phyloP scores from a whole-genome alignment of 2,329 filamentous ascomycete species.

The Microdochium nivale region DNA sequence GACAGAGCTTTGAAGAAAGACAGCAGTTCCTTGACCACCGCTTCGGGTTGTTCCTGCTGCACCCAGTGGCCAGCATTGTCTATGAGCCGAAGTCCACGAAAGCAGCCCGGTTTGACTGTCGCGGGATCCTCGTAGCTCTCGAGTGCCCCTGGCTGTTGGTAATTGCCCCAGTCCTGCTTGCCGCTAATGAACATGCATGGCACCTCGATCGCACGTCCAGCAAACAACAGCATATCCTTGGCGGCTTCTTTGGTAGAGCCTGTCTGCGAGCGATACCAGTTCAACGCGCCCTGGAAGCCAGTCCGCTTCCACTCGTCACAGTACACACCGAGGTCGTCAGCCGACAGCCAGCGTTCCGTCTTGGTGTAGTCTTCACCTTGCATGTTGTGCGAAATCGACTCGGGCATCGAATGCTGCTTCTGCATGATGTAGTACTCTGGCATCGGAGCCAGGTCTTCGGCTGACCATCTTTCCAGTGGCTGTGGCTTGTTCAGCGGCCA shows the following conservation, averaged over 20 bases:
- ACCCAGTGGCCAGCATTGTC: slow-evolving; percentile 62
- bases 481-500: slow-evolving; percentile 47
- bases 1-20: slow-evolving; percentile 14
- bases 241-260: slow-evolving; percentile 30
- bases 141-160: slow-evolving; percentile 56
- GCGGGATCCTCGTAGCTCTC: slow-evolving; percentile 41
- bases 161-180: slow-evolving; percentile 57
- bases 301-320: slow-evolving; percentile 50
- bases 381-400: slow-evolving; percentile 48
- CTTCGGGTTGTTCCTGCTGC: slow-evolving; percentile 55
- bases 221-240: slow-evolving; percentile 48
- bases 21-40: slow-evolving; percentile 25
- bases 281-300: slow-evolving; percentile 57
- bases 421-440: slow-evolving; percentile 64
- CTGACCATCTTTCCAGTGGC: slow-evolving; percentile 46
- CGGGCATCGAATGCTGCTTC: slow-evolving; percentile 46
- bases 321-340: slow-evolving; percentile 51
- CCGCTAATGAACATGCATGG: slow-evolving; percentile 56
- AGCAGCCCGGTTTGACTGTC: slow-evolving; percentile 36
- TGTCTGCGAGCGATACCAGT: slow-evolving; percentile 58
- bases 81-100: slow-evolving; percentile 42
- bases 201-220: slow-evolving; percentile 51
- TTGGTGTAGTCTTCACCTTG: slow-evolving; percentile 31
- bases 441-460: slow-evolving; percentile 47
- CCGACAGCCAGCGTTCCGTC: slow-evolving; percentile 45